Conservation (phyloP, 164 flowering plant genomes). For the Berberis thunbergii region DNA sequence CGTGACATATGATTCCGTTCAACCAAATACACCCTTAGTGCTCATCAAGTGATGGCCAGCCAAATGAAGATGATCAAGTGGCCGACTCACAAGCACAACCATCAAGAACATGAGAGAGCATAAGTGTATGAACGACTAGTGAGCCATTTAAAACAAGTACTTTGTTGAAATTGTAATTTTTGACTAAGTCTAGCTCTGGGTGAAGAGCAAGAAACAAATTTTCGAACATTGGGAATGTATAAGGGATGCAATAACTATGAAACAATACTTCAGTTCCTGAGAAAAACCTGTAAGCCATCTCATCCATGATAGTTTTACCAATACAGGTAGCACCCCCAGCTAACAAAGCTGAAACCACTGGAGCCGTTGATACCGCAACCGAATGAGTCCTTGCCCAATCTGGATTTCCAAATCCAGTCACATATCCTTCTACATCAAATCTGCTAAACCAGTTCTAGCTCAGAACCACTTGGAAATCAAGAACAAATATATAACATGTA, state of each 20-base stretch:
- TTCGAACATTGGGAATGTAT: no score
- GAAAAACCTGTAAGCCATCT: constrained; percentile 88
- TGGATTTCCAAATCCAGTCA: constrained; percentile 88
- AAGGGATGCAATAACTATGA: background rate
- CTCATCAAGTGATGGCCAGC: no score
- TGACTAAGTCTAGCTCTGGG: no score
- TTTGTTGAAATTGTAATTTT: no score
- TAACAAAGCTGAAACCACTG: constrained; percentile 49
- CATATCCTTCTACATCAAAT: constrained; percentile 81
- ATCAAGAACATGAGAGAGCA: no score
- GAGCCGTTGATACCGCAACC: constrained; percentile 60
- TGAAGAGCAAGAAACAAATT: no score
- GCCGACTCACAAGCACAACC: no score
- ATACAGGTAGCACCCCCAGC: constrained; percentile 72
- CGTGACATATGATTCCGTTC: no score
- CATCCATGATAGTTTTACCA: constrained; percentile 96
- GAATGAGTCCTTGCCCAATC: constrained; percentile 90
- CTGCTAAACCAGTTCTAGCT: constrained; percentile 25
- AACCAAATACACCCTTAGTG: no score
- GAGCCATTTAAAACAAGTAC: no score
- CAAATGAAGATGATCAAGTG: no score
- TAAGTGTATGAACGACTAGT: no score
- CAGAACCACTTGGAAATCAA: constrained; percentile 4
- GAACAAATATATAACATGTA: background rate
- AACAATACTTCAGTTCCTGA: constrained; percentile 1